Percentiles rank a stretch among this genome's conserved stretches.
phyloP scores from a whole-genome alignment of 805 yeast genomes.

The Spathaspora girioi region DNA sequence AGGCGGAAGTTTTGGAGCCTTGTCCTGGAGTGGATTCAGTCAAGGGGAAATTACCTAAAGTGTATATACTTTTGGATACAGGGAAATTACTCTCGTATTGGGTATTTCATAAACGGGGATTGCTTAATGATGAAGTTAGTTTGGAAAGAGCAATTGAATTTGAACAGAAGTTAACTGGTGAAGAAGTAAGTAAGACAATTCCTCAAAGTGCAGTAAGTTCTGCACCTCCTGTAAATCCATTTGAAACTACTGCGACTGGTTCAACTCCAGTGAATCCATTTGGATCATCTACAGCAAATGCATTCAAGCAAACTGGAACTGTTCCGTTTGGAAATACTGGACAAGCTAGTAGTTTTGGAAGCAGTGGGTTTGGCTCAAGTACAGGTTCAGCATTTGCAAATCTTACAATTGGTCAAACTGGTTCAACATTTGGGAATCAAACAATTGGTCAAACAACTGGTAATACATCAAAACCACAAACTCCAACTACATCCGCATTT shows the following conservation, averaged over 20 bases:
- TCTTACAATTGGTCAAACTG: neutral
- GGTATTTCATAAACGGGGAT: constrained; percentile 52
- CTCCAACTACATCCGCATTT: constrained; percentile 5
- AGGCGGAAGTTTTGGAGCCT: constrained; percentile 45
- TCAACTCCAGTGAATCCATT: constrained; percentile 8
- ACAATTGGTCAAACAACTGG: neutral
- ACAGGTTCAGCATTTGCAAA: too few species aligned
- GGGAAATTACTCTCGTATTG: constrained; percentile 67
- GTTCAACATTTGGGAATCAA: constrained; percentile 8
- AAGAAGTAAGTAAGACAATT: too few species aligned
- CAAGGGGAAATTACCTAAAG: constrained; percentile 56
- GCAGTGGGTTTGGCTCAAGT: constrained; percentile 5
- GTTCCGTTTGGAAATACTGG: neutral
- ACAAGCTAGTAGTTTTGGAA: constrained; percentile 4
- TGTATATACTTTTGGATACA: constrained; percentile 58
- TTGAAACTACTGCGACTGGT: neutral
- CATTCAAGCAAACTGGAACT: constrained; percentile 11
- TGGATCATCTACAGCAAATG: constrained; percentile 14
- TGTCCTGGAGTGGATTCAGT: constrained; percentile 55
- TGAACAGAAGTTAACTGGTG: neutral
- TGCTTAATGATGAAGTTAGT: constrained; percentile 32
- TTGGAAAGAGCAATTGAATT: constrained; percentile 10
- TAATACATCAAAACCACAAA: neutral
- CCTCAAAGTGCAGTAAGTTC: too few species aligned
- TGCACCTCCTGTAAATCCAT: neutral